A percentile compares a stretch with the other conserved stretches of the same genome.
Conservation (phyloP, 495 filamentous ascomycete species). For the Cudoniella acicularis region DNA sequence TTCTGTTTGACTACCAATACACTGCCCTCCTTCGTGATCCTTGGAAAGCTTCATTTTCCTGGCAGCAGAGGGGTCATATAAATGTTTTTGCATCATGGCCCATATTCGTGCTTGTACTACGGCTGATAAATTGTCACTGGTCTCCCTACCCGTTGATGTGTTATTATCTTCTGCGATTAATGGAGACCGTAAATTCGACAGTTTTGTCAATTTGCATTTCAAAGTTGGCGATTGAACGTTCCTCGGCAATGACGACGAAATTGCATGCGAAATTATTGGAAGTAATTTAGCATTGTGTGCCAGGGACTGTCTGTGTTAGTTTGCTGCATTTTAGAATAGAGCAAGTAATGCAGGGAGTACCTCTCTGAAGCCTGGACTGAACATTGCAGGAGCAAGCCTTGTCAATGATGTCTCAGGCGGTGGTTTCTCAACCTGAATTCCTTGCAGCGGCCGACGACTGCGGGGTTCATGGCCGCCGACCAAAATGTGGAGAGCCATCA, state of each 20-base stretch:
- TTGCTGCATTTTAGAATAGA: not conserved
- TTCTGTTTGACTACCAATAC: not conserved
- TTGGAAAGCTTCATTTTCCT: constrained; percentile 7
- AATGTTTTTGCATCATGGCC: constrained; percentile 20
- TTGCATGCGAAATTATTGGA: constrained; percentile 8
- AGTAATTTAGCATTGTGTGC: constrained; percentile 17
- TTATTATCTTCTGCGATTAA: too few species aligned
- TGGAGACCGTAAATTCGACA: not conserved
- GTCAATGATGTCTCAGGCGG: not conserved
- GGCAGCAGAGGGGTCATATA: constrained; percentile 6
- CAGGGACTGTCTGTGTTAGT: constrained; percentile 7
- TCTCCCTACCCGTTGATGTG: too few species aligned
- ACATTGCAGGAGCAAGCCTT: constrained; percentile 5
- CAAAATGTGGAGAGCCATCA: not conserved
- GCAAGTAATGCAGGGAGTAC: not conserved
- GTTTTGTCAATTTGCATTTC: not conserved
- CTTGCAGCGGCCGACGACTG: not conserved
- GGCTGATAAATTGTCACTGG: not conserved
- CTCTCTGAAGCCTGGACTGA: constrained; percentile 18
- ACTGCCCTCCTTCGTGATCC: not conserved
- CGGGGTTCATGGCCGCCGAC: not conserved
- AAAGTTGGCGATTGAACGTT: not conserved
- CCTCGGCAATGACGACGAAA: not conserved
- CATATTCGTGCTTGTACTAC: constrained; percentile 16
- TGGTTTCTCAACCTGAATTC: not conserved